These are phyloP conservation scores for Diplodia seriata DNA, from an alignment of 2,329 filamentous ascomycete species.

Conservation along the genomic window DNA sequence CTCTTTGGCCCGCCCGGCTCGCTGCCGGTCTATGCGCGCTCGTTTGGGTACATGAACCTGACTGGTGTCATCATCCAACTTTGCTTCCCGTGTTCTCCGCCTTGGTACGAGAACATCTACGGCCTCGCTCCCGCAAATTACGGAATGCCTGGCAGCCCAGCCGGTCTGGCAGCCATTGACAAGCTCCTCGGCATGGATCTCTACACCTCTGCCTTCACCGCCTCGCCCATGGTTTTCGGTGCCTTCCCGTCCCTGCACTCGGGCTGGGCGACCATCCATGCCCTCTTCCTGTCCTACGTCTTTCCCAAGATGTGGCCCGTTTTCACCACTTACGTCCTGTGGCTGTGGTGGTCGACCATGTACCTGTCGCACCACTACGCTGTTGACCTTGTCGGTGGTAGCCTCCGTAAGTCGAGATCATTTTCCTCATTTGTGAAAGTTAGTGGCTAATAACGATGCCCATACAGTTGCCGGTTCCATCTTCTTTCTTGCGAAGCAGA, in stretches of 20 bases:
- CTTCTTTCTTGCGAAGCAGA: constrained; percentile 81
- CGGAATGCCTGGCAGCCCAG: constrained; percentile 86
- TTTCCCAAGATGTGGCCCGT: constrained; percentile 83
- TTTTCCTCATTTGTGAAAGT: background rate
- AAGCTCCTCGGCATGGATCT: constrained; percentile 88
- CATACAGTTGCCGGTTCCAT: constrained; percentile 67
- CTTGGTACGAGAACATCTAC: constrained; percentile 96
- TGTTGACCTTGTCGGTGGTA: constrained; percentile 87
- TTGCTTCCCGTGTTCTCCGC: constrained; percentile 89
- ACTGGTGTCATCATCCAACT: constrained; percentile 87
- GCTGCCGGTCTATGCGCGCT: constrained; percentile 80
- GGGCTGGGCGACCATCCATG: constrained; percentile 85
- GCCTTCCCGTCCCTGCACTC: constrained; percentile 94
- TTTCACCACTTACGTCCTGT: constrained; percentile 83
- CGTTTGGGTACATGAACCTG: constrained; percentile 93
- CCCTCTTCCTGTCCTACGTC: constrained; percentile 89
- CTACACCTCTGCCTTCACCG: constrained; percentile 91
- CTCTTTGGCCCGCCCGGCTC: constrained; percentile 87
- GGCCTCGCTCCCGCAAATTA: constrained; percentile 91
- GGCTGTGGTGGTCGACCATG: constrained; percentile 99
- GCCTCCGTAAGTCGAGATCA: constrained; percentile 58
- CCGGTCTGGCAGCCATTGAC: constrained; percentile 87
- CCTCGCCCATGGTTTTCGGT: constrained; percentile 89
- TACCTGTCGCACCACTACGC: constrained; percentile 98
- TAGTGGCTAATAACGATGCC: constrained; percentile 38